These are phyloP conservation scores for Fusarium scirpi DNA, from an alignment of 2,329 filamentous ascomycete genomes.

Conservation along the genomic window DNA sequence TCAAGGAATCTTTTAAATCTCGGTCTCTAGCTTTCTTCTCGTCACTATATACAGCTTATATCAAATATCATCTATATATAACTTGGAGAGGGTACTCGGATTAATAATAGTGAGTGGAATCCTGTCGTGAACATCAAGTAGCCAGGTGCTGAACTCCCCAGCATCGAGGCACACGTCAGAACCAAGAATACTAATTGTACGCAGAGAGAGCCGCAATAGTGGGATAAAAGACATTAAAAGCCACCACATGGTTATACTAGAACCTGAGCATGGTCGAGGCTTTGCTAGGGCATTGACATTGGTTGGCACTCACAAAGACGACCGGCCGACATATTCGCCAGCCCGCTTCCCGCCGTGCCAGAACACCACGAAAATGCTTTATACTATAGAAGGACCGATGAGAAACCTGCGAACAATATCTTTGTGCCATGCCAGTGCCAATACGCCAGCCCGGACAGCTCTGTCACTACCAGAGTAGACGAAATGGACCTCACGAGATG, in stretches of 20 bases:
- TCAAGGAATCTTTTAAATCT: not conserved
- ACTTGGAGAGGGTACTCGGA: not conserved
- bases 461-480: not conserved
- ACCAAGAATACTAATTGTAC: not conserved
- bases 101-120: not conserved
- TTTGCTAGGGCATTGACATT: not conserved
- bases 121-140: not conserved
- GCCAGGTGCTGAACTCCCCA: not conserved
- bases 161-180: rapidly evolving
- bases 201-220: rapidly evolving
- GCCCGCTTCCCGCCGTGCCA: not conserved
- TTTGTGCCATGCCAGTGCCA: not conserved
- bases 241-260: rapidly evolving
- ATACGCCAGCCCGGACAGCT: too few relatives aligned
- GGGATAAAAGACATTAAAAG: rapidly evolving
- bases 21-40: rapidly evolving
- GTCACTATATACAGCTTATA: rapidly evolving
- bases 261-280: rapidly evolving
- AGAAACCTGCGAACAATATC: rapidly evolving
- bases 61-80: not conserved
- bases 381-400: rapidly evolving
- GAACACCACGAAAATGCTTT: not conserved
- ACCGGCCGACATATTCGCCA: not conserved
- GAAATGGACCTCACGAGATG: too few relatives aligned
- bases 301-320: not conserved